Percentiles rank a stretch among this genome's conserved stretches.
Evolutionary conservation across 2,329 filamentous ascomycete species (phyloP).

Genomic region (Diaporthe sp.): DNA sequence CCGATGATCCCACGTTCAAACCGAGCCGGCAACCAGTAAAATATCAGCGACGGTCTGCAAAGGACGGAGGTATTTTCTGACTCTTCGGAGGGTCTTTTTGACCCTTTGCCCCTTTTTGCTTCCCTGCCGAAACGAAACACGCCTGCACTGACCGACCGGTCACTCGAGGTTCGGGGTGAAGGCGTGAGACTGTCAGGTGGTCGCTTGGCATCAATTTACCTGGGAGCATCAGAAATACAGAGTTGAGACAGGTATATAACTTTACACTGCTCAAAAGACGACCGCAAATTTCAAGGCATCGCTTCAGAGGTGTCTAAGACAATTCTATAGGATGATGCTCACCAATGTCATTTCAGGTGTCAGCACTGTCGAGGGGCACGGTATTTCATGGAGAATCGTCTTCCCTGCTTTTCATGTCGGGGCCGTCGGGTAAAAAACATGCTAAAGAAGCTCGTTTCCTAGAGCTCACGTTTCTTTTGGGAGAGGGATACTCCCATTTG

Average conservation of each 20-base stretch:
- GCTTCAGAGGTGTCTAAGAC: no score
- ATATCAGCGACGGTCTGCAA: conserved; percentile 20
- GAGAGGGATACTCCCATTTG: no score
- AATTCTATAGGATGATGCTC: no score
- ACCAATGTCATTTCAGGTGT: no score
- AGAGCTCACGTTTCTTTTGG: background rate
- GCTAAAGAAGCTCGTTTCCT: background rate
- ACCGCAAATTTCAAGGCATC: no score
- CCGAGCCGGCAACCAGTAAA: background rate
- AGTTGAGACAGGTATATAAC: no score
- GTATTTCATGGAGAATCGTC: no score
- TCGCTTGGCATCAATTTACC: background rate
- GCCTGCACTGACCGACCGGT: background rate
- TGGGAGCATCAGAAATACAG: background rate
- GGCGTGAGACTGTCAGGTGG: background rate
- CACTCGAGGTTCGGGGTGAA: background rate
- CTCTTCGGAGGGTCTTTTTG: conserved; percentile 31
- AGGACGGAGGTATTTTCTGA: conserved; percentile 30
- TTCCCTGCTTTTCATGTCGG: no score
- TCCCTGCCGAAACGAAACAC: background rate
- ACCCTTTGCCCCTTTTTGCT: background rate
- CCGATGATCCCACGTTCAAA: conserved; percentile 16
- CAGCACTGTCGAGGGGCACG: no score
- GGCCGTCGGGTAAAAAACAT: no score
- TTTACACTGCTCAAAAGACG: no score